Base-by-base conservation (phyloP, 2,329 filamentous ascomycete genomes). In the Talaromyces piceae region DNA sequence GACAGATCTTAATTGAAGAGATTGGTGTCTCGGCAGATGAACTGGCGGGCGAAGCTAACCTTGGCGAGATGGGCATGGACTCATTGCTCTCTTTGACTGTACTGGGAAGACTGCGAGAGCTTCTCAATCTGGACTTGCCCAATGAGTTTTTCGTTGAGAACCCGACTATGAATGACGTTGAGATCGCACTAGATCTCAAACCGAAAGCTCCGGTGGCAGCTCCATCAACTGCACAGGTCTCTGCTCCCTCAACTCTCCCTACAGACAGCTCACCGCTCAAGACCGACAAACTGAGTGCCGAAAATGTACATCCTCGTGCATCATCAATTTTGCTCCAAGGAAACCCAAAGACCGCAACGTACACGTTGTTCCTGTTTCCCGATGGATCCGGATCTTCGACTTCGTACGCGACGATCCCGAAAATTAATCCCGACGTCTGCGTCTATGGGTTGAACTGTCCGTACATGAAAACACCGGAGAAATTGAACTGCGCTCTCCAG, bases 371-470 rank as follows among this genome's bases (percentile, higher is more conserved):
- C 61, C 54, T 73, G 41, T 73, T 73, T 61, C 70, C 70, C 22
- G 73, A 73, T 52, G 70, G 73, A n/a, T 71, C 69, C 16, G 72
- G 73, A 26, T 74, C 71, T 8, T 72, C 72, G 1, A 72, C 70
- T 2, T 75, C 72, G 4, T 75, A 75, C 56, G 66, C 68, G 16
- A 65, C 65, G 1, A 69, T 74, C 25, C 72, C 72, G 1, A 61
- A 63, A 5, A 56, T 74, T 25, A 68, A 65, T 18, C 63, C 67
- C 4, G 65, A 72, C 49, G 60, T 72, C 47, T 69, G 67, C 27
- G 66, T 72, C 9, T 73, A 76, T 67, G 69, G 66, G 31, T 56
- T 69, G 53, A 67, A 70, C 59, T 70, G 69, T 51, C 71, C 71
- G 5, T 73, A 72, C 59, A 72, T 72, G 71, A 72, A 69, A 50